Evolutionary conservation across 2,329 filamentous ascomycete species (phyloP).

Genomic region (Xylariomycetidae sp.): DNA sequence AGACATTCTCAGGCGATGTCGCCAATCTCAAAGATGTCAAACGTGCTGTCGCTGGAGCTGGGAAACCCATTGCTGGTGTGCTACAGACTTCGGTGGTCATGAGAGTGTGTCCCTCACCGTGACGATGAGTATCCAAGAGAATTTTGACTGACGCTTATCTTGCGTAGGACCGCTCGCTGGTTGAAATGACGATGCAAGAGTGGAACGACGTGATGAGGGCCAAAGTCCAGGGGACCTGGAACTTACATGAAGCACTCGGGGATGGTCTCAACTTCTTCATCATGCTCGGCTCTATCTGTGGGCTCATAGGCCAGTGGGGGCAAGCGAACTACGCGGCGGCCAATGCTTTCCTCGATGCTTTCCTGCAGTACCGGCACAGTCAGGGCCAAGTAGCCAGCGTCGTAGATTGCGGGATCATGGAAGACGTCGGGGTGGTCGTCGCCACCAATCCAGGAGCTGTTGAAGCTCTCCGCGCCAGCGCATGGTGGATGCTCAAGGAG

Average conservation of each 20-base stretch:
- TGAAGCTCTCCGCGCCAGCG: too few species aligned
- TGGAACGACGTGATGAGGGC: background rate
- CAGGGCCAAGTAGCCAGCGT: background rate
- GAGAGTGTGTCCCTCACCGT: background rate
- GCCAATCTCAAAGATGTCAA: background rate
- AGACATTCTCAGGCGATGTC: background rate
- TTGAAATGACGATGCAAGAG: background rate
- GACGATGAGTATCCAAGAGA: background rate
- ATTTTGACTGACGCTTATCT: background rate
- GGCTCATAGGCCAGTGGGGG: background rate
- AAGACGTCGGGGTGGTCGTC: background rate
- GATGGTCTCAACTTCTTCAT: background rate
- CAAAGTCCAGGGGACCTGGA: constrained; percentile 2
- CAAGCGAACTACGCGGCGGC: constrained; percentile 3
- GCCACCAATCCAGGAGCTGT: too few species aligned
- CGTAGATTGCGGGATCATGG: background rate
- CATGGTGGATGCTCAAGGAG: too few species aligned
- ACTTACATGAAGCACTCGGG: constrained; percentile 1
- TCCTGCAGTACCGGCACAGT: constrained; percentile 4
- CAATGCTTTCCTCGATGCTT: constrained; percentile 3
- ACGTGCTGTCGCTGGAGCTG: background rate
- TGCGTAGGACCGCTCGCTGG: background rate
- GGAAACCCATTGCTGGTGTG: background rate
- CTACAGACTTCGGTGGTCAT: background rate
- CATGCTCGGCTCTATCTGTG: background rate